Percentiles rank a stretch among this genome's conserved stretches.
phyloP scores from a whole-genome alignment of 352 stramenopile species.

The Pythium brachiatum region DNA sequence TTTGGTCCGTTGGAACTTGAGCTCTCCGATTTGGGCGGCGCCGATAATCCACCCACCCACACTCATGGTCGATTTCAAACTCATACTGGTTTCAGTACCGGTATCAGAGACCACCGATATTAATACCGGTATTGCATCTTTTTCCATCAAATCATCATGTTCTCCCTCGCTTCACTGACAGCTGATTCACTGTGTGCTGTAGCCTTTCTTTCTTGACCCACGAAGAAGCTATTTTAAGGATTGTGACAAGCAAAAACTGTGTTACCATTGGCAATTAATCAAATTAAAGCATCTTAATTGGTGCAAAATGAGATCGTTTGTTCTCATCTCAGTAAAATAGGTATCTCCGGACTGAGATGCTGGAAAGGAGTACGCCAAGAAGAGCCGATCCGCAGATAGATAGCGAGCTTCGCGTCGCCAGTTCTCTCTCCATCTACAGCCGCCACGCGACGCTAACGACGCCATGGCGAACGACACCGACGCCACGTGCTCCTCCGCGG shows the following conservation, averaged over 20 bases:
- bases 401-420: not conserved
- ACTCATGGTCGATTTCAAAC: no score
- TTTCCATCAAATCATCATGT: not conserved
- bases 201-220: not conserved
- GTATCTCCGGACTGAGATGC: slow-evolving; percentile 1
- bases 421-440: not conserved
- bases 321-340: slow-evolving; percentile 11
- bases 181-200: not conserved
- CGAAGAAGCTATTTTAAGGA: slow-evolving; percentile 5
- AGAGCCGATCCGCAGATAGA: not conserved
- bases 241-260: not conserved
- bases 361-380: not conserved
- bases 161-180: not conserved
- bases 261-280: slow-evolving; percentile 13
- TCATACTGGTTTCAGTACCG: no score
- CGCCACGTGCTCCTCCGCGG: slow-evolving; percentile 9
- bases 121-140: no score
- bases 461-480: slow-evolving; percentile 28
- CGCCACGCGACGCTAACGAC: not conserved
- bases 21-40: not conserved
- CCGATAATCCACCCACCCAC: slow-evolving; percentile 19
- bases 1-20: not conserved
- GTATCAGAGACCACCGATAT: no score
- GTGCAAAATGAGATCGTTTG: slow-evolving; percentile 7
- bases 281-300: slow-evolving; percentile 1